phyloP scores from a whole-genome alignment of 2,329 filamentous ascomycete species.

The Escovopsis sp. region DNA sequence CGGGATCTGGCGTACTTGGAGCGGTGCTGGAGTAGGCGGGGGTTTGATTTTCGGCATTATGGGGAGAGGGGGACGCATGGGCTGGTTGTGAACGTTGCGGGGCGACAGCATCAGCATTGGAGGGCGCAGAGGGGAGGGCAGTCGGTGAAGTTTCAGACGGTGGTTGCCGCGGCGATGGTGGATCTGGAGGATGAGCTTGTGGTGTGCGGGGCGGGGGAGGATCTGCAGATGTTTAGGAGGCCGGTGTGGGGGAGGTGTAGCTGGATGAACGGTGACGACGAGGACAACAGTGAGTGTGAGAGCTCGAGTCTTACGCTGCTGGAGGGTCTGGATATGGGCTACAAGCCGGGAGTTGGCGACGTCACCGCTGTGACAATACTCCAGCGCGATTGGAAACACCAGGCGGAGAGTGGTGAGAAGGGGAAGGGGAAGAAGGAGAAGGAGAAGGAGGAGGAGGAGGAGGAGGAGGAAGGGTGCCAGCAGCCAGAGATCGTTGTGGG shows the following conservation, averaged over 20 bases:
- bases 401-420: too few species aligned
- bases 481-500: constrained; percentile 28
- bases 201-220: constrained; percentile 35
- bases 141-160: constrained; percentile 27
- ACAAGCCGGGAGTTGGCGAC: constrained; percentile 31
- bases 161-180: constrained; percentile 29
- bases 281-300: too few species aligned
- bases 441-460: too few species aligned
- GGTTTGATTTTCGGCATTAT: constrained; percentile 19
- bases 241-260: constrained; percentile 26
- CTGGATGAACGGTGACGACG: too few species aligned
- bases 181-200: constrained; percentile 28
- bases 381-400: too few species aligned
- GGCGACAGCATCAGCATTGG: constrained; percentile 6
- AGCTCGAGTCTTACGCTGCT: constrained; percentile 7
- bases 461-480: too few species aligned
- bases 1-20: constrained; percentile 33
- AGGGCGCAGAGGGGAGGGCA: constrained; percentile 12
- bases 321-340: constrained; percentile 23
- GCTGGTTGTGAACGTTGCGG: too few species aligned
- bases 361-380: constrained; percentile 32
- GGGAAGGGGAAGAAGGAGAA: too few species aligned
- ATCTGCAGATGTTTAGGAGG: constrained; percentile 27
- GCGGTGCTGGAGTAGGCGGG: constrained; percentile 36
- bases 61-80: too few species aligned